phyloP scores from a whole-genome alignment of 352 stramenopile genomes.

The Globisporangium abappressorium region DNA sequence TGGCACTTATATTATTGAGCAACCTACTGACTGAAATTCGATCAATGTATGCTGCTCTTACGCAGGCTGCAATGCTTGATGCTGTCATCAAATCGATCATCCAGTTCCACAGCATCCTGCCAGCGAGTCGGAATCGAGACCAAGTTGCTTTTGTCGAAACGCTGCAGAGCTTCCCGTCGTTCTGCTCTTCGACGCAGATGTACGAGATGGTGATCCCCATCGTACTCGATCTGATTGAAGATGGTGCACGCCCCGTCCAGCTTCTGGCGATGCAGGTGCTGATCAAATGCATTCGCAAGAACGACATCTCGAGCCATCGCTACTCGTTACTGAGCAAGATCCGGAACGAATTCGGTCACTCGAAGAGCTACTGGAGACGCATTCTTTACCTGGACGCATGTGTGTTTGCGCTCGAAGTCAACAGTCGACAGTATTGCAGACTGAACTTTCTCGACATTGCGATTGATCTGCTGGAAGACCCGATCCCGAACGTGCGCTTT shows the following conservation, averaged over 20 bases:
- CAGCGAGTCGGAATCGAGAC: constrained; percentile 63
- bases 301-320: constrained; percentile 64
- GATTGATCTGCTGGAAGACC: constrained; percentile 72
- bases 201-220: constrained; percentile 56
- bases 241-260: constrained; percentile 71
- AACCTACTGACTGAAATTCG: not conserved
- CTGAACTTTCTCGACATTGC: constrained; percentile 75
- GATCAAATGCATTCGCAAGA: constrained; percentile 67
- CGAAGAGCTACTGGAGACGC: constrained; percentile 72
- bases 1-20: not conserved
- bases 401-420: constrained; percentile 50
- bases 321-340: constrained; percentile 68
- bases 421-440: constrained; percentile 74
- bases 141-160: constrained; percentile 66
- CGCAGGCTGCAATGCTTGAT: constrained; percentile 48
- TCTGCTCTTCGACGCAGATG: constrained; percentile 20
- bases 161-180: constrained; percentile 49
- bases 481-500: constrained; percentile 71
- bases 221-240: constrained; percentile 75
- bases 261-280: constrained; percentile 58
- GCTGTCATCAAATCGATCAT: constrained; percentile 59
- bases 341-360: constrained; percentile 67
- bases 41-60: not conserved
- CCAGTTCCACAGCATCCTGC: constrained; percentile 72
- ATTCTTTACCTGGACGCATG: constrained; percentile 75